Percentiles rank a stretch among this genome's conserved stretches.
Conservation (phyloP, 352 stramenopile species). For the Pythium coloratum region DNA sequence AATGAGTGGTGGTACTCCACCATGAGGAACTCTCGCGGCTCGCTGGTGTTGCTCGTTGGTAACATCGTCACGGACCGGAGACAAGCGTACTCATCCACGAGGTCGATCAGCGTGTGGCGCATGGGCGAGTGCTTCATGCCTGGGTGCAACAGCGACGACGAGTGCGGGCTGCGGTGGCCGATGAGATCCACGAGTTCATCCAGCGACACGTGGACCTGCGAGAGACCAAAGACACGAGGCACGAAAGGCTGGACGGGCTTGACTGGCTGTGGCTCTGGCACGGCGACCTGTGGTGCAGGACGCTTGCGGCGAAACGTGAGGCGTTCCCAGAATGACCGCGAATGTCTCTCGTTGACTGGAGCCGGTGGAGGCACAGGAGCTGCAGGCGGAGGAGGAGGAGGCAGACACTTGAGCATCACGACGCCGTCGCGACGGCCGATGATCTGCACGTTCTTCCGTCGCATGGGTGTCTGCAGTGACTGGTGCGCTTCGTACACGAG, state of each 20-base stretch:
- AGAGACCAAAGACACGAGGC: constrained; percentile 17
- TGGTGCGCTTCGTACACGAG: constrained; percentile 14
- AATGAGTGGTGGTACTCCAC: constrained; percentile 25
- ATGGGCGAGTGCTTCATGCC: constrained; percentile 3
- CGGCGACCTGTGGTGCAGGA: not conserved
- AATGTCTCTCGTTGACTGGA: not conserved
- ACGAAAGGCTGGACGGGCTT: not conserved
- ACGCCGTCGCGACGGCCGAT: constrained; percentile 7
- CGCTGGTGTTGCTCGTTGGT: not conserved
- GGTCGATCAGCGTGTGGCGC: constrained; percentile 20
- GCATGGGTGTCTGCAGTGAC: constrained; percentile 4
- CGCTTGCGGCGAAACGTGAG: constrained; percentile 5
- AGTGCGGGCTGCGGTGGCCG: constrained; percentile 17
- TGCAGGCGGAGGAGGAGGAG: not conserved
- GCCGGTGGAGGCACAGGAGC: not conserved
- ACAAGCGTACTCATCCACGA: constrained; percentile 18
- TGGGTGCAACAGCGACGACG: constrained; percentile 15
- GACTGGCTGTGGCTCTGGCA: not conserved
- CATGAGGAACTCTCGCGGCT: constrained; percentile 15
- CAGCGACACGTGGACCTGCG: constrained; percentile 12
- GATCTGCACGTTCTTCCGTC: constrained; percentile 8
- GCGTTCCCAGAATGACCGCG: constrained; percentile 16
- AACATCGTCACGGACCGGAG: constrained; percentile 17
- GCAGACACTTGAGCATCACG: constrained; percentile 9
- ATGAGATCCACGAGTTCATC: constrained; percentile 25